Evolutionary conservation across 1,284 basidiomycete species (phyloP), one percentile per base, ranked within the genome.

Genomic region (Ganoderma boninense): DNA sequence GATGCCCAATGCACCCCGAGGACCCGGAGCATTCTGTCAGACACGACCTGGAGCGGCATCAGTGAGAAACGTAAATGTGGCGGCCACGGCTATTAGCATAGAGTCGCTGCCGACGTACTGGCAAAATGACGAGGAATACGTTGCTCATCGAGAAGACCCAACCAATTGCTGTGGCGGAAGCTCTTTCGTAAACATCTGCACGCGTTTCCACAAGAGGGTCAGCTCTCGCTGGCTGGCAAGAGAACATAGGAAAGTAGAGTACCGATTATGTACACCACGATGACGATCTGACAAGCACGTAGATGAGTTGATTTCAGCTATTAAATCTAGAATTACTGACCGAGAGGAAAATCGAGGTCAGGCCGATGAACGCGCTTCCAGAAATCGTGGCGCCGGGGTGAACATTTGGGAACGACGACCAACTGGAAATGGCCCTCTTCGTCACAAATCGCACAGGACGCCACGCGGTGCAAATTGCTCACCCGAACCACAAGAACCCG

Each of bases 401-500:
- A 18, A 74, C 60, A 11, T 16, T 10, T 1, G 73, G 71, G 32
- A 63, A 70, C 32, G 65, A 42, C 52, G 71, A 72, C 73, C 71
- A 74, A 20, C 72, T 73, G 32, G 16, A 18, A 14, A n/a, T 18
- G 16, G 13, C 42, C 29, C 49, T 35, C n/a, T 18, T 35, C 8
- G n/a, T 26, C 43, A 60, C 11, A 40, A 29, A 40, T 18, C n/a
- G 44, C 18, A 23, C 2, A 67, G 18, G 13, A 57, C 18, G 42
- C 38, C 6, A 44, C 32, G 18, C 18, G 6, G 63, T 67, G 29
- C 5, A 23, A 40, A 0, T 13, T n/a, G 40, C 60, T 26, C 38
- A 73, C 68, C 73, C 73, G 23, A 72, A 74, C 71, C 71, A 74
- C 40, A 74, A 69, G 57, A 72, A 68, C 16, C 62, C 62, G 57